Evolutionary conservation across 2,329 filamentous ascomycete species (phyloP), one percentile per base, ranked within the genome.

Genomic region (Sphaceloma murrayae): DNA sequence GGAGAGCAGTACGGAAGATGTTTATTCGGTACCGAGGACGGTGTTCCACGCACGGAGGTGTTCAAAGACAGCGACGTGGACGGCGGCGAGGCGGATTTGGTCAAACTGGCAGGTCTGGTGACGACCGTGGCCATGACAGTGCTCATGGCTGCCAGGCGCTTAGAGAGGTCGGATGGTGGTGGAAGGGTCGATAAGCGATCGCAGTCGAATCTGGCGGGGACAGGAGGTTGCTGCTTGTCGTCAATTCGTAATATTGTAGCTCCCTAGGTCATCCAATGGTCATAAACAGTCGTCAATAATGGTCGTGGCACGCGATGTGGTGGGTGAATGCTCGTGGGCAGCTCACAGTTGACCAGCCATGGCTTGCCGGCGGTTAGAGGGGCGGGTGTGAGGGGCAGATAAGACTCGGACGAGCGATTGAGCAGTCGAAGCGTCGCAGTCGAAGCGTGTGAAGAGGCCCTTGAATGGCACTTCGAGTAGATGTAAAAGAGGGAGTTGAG

Each of bases 1-100:
- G 87, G 77, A n/a, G 86, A 82, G 64, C 86, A 94, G 54, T 81
- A 69, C n/a, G 88, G 87, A 17, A 94, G 71, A 63, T 94, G 86
- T 63, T 91, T 94, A 66, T 94, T 94, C 7, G 87, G 85, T 2
- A 72, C 56, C 17, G 91, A 70, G 5, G 82, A 67, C 13, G 76
- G 74, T 5, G 73, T 70, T 34, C 70, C 72, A 54, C 71, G 65
- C 40, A 70, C 59, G 5, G 72, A 68, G 10, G 72, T 72, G 58
- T 78, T 79, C 51, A 82, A 66, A 29, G 67, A 45, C 21, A 36
- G n/a, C n/a, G 40, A 73, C 48, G 80, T 63, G 24, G 73, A 66
- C 24, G 74, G 65, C 26, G 74, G 70, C 33, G 75, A 29, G n/a
- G 29, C 9, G 17, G 34, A 34, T 36, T 46, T 26, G 21, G 32